Evolutionary conservation across 495 filamentous ascomycete species (phyloP).

Genomic region (Friedmanniomyces simplex): DNA sequence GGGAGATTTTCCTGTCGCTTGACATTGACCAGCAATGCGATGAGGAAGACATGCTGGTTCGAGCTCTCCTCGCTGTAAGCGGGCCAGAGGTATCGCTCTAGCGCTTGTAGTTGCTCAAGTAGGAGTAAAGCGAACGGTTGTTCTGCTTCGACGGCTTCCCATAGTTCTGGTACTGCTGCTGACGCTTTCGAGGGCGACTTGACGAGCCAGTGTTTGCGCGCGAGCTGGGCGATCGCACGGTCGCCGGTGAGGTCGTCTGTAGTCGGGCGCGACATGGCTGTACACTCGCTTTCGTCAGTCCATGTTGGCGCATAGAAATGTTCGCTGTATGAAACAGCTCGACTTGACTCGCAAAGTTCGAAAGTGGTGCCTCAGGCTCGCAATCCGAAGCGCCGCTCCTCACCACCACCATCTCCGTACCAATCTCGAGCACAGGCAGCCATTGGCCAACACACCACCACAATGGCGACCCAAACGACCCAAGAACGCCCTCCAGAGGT

Average conservation of each 20-base stretch:
- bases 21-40: slow-evolving; percentile 74
- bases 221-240: slow-evolving; percentile 70
- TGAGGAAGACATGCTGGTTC: slow-evolving; percentile 79
- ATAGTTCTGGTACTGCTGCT: slow-evolving; percentile 75
- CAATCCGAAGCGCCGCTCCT: not conserved
- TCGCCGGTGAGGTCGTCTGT: slow-evolving; percentile 65
- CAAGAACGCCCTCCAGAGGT: slow-evolving; percentile 11
- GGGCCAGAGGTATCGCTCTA: slow-evolving; percentile 95
- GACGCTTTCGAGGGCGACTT: slow-evolving; percentile 58
- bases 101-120: slow-evolving; percentile 79
- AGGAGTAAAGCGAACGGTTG: slow-evolving; percentile 64
- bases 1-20: slow-evolving; percentile 79
- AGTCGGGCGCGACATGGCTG: slow-evolving; percentile 37
- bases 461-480: not conserved
- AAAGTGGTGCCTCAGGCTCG: not conserved
- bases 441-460: slow-evolving; percentile 12
- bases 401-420: not conserved
- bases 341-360: not conserved
- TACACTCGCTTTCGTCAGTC: not conserved
- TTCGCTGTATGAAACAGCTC: too few relatives aligned
- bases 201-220: slow-evolving; percentile 76
- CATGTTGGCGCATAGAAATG: too few relatives aligned
- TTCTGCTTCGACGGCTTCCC: slow-evolving; percentile 81
- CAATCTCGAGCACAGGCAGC: not conserved
- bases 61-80: slow-evolving; percentile 80